These are phyloP conservation scores for Diddensiella transvaalensis DNA, from an alignment of 805 yeast genomes.

Conservation along the genomic window DNA sequence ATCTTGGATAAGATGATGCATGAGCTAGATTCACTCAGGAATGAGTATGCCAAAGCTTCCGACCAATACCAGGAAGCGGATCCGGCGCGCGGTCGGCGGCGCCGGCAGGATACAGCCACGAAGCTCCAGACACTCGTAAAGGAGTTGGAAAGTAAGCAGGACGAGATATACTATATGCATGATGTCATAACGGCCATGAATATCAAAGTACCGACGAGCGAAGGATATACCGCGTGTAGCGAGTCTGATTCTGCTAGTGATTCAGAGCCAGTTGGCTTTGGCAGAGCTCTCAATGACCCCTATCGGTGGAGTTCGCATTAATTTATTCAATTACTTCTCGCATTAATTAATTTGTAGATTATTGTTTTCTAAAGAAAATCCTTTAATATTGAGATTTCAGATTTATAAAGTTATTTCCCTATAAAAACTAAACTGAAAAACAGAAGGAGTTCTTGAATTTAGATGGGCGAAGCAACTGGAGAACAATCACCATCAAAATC, in stretches of 20 bases:
- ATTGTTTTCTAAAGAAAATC: no score
- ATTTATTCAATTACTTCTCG: no score
- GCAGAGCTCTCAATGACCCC: no score
- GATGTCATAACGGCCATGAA: conserved; percentile 19
- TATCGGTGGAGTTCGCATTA: no score
- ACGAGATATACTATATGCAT: conserved; percentile 20
- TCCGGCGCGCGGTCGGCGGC: conserved; percentile 15
- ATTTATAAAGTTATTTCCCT: no score
- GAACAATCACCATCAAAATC: conserved; percentile 21
- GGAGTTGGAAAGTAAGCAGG: conserved; percentile 19
- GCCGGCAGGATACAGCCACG: conserved; percentile 14
- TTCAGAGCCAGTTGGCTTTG: no score
- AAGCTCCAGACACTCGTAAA: conserved; percentile 10
- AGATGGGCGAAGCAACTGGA: conserved; percentile 1
- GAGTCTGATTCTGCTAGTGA: no score
- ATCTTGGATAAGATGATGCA: conserved; percentile 17
- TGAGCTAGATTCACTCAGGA: conserved; percentile 13
- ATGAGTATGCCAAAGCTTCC: conserved; percentile 9
- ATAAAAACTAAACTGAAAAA: no score
- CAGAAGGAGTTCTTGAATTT: neutral
- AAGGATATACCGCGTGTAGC: no score
- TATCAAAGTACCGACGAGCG: neutral
- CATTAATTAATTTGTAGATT: no score
- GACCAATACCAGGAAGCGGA: conserved; percentile 15
- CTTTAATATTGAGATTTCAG: no score